A percentile compares a stretch with the other conserved stretches of the same genome.
Conservation (phyloP, 139 green algal genomes). For the Eudorina sp. region DNA sequence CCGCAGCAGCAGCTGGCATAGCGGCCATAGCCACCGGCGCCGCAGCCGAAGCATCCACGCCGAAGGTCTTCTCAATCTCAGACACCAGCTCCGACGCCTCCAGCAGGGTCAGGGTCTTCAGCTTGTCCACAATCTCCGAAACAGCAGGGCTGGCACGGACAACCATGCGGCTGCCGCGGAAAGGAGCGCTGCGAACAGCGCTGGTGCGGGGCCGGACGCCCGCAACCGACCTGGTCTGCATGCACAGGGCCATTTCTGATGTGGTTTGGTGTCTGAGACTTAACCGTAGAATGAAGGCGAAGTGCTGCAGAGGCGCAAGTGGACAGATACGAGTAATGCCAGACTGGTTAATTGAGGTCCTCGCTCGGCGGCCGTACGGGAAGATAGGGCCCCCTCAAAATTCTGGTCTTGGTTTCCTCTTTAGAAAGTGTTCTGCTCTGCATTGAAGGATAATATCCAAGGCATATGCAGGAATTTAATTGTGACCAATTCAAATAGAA, state of each 20-base stretch:
- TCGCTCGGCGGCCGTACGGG: neutral
- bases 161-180: slow-evolving; percentile 43
- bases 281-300: neutral
- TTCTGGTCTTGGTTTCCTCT: too few relatives aligned
- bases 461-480: too few relatives aligned
- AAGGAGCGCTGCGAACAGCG: slow-evolving; percentile 30
- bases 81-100: slow-evolving; percentile 76
- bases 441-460: too few relatives aligned
- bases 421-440: too few relatives aligned
- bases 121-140: slow-evolving; percentile 72
- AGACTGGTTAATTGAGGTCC: slow-evolving; percentile 6
- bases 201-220: slow-evolving; percentile 34
- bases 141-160: slow-evolving; percentile 54
- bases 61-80: slow-evolving; percentile 79
- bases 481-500: too few relatives aligned
- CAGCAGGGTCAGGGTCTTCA: slow-evolving; percentile 79
- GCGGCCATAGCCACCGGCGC: slow-evolving; percentile 56
- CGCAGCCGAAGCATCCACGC: slow-evolving; percentile 57
- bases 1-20: slow-evolving; percentile 53
- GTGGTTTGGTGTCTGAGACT: neutral
- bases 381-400: neutral
- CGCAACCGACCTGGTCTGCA: slow-evolving; percentile 46
- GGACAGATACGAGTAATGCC: neutral
- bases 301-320: slow-evolving; percentile 16
- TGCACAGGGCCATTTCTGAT: slow-evolving; percentile 49